A percentile compares a stretch with the other conserved stretches of the same genome.
These are phyloP conservation scores for Aspergillus caelatus DNA, from an alignment of 2,329 filamentous ascomycete genomes.

Conservation along the genomic window DNA sequence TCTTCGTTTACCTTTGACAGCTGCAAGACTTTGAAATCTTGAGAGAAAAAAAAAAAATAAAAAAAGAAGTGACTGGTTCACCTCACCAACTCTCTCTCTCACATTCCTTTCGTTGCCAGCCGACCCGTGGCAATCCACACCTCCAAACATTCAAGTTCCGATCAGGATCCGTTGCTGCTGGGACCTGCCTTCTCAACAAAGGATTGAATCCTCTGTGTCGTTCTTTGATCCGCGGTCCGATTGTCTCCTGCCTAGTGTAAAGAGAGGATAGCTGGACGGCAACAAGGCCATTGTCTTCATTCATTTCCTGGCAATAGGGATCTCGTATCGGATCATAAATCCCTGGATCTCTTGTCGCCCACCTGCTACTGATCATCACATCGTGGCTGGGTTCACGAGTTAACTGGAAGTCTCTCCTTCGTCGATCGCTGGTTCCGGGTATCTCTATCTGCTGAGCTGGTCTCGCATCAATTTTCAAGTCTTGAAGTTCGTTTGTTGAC, in stretches of 20 bases:
- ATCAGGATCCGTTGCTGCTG: neutral
- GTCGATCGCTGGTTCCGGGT: constrained; percentile 11
- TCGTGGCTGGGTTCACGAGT: neutral
- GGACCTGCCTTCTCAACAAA: neutral
- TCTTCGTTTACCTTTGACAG: constrained; percentile 5
- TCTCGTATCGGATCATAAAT: neutral
- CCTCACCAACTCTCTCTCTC: constrained; percentile 8
- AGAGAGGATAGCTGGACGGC: neutral
- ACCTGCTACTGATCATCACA: neutral
- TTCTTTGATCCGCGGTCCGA: neutral
- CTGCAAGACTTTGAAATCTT: neutral
- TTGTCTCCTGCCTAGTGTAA: neutral
- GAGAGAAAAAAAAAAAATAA: neutral
- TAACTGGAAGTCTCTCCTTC: neutral
- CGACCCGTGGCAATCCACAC: constrained; percentile 13
- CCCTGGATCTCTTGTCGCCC: neutral
- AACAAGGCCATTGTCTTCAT: constrained; percentile 13
- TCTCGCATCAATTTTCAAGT: constrained; percentile 27
- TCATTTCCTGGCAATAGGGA: neutral
- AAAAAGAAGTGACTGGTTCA: constrained; percentile 27
- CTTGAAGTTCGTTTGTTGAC: neutral
- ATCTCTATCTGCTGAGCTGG: constrained; percentile 29
- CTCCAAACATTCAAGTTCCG: constrained; percentile 2
- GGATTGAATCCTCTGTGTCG: neutral
- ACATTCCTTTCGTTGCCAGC: constrained; percentile 36